Percentiles rank a stretch among this genome's conserved stretches.
These are phyloP conservation scores for Hygrocybe punicea DNA, from an alignment of 768 basidiomycete genomes.

Conservation along the genomic window DNA sequence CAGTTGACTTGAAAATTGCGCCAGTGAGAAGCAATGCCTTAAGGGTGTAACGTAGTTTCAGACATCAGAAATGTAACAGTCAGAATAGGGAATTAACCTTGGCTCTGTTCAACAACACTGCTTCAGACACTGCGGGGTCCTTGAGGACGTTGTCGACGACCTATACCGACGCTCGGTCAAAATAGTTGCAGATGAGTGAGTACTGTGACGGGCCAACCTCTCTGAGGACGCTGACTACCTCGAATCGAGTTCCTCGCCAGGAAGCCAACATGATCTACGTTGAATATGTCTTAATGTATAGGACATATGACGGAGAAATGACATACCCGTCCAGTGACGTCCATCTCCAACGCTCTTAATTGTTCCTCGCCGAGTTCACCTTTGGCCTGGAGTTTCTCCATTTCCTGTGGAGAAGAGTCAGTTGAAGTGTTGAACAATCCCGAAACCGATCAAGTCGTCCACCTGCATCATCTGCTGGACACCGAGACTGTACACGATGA, in stretches of 20 bases:
- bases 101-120: conserved; percentile 73
- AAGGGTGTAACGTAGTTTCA: not conserved
- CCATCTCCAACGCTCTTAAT: conserved; percentile 81
- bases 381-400: conserved; percentile 85
- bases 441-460: not conserved
- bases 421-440: not conserved
- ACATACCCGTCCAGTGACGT: conserved; percentile 83
- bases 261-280: conserved; percentile 87
- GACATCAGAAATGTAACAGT: not conserved
- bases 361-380: conserved; percentile 88
- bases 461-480: conserved; percentile 75
- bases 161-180: conserved; percentile 28
- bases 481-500: conserved; percentile 45
- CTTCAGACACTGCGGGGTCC: conserved; percentile 70
- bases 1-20: conserved; percentile 79
- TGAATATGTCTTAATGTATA: not conserved
- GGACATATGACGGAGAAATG: not conserved
- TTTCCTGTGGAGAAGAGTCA: conserved; percentile 52
- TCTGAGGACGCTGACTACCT: conserved; percentile 86
- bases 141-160: conserved; percentile 84
- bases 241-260: conserved; percentile 95
- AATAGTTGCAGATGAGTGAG: conserved; percentile 4
- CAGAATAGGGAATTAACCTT: conserved; percentile 50
- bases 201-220: conserved; percentile 39
- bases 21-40: conserved; percentile 88